Evolutionary conservation across 2,329 filamentous ascomycete genomes (phyloP).

Genomic region (Periglandula ipomoeae): DNA sequence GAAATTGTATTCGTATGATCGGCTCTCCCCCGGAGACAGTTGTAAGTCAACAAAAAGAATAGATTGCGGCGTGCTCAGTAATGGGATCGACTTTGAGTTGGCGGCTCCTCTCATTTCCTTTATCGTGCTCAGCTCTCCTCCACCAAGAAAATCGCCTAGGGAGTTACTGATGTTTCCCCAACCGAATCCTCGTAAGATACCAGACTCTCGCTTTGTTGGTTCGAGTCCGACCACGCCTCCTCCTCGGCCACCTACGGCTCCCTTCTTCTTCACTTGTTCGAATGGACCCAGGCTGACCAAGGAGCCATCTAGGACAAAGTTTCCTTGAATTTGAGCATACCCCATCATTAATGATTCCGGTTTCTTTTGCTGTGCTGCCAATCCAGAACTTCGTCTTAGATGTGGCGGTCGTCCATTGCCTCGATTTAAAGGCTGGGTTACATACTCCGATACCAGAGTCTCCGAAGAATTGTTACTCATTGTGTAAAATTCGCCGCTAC

Average conservation of each 20-base stretch:
- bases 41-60: constrained; percentile 91
- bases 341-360: constrained; percentile 94
- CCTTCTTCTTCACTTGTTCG: constrained; percentile 92
- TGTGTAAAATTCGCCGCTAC: constrained; percentile 91
- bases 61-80: constrained; percentile 91
- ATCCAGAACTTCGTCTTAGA: constrained; percentile 36
- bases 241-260: constrained; percentile 77
- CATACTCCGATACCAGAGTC: constrained; percentile 84
- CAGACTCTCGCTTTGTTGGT: constrained; percentile 61
- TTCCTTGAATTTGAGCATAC: constrained; percentile 87
- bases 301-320: constrained; percentile 85
- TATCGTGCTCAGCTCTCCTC: constrained; percentile 82
- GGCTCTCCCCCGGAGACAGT: constrained; percentile 80
- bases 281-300: constrained; percentile 83
- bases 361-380: constrained; percentile 34
- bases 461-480: constrained; percentile 92
- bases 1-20: constrained; percentile 79
- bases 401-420: constrained; percentile 32
- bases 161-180: constrained; percentile 86
- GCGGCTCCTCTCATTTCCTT: constrained; percentile 88
- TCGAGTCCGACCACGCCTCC: constrained; percentile 81
- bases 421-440: constrained; percentile 38
- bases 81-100: constrained; percentile 76
- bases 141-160: constrained; percentile 76
- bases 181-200: constrained; percentile 74